Conservation (phyloP, 2,329 filamentous ascomycete genomes). For the Pseudogymnoascus sp. region DNA sequence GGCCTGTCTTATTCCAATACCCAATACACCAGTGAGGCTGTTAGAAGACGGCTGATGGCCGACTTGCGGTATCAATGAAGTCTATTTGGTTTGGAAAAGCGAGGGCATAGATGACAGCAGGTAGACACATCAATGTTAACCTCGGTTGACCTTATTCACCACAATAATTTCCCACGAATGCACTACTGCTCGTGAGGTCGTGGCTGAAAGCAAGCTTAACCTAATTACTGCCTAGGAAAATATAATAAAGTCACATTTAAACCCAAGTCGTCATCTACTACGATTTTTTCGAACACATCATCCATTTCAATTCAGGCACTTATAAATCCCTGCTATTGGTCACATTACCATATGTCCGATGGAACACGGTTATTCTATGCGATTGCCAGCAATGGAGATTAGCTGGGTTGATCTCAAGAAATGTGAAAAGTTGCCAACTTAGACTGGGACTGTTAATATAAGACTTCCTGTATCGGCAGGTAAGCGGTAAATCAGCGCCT, state of each 20-base stretch:
- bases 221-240: neutral
- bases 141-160: neutral
- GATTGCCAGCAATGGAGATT: neutral
- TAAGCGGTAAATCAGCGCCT: neutral
- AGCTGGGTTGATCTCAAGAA: neutral
- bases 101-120: neutral
- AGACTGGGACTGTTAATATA: neutral
- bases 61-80: neutral
- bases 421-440: neutral
- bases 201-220: neutral
- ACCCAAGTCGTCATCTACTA: neutral
- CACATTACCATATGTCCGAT: neutral
- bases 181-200: neutral
- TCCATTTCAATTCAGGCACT: neutral
- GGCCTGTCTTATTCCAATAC: neutral
- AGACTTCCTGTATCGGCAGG: neutral
- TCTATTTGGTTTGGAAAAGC: neutral
- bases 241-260: neutral
- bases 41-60: neutral
- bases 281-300: neutral
- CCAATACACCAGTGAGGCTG: neutral
- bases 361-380: slow-evolving; percentile 1
- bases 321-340: neutral
- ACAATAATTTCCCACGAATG: neutral
- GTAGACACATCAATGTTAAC: neutral